These are phyloP conservation scores for Nemania abortiva DNA, from an alignment of 2,329 filamentous ascomycete genomes.

Conservation along the genomic window DNA sequence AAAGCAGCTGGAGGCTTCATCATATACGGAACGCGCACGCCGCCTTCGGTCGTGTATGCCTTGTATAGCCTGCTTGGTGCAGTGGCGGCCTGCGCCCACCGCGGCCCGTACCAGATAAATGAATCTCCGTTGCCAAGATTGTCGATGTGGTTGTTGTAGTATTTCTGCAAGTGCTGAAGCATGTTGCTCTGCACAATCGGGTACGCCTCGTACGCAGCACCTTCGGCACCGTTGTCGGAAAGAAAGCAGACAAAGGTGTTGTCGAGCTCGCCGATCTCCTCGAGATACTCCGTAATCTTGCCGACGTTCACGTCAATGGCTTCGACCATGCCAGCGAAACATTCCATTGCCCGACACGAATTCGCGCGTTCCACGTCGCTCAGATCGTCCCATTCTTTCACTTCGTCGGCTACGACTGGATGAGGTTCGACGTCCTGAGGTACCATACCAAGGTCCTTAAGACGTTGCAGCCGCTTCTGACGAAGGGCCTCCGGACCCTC, in stretches of 20 bases:
- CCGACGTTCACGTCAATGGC: slow-evolving; percentile 71
- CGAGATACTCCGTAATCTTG: slow-evolving; percentile 67
- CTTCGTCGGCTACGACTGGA: slow-evolving; percentile 62
- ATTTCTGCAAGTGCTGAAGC: slow-evolving; percentile 63
- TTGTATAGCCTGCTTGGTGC: slow-evolving; percentile 55
- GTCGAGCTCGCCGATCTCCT: slow-evolving; percentile 68
- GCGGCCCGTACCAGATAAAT: slow-evolving; percentile 71
- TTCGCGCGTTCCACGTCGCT: slow-evolving; percentile 59
- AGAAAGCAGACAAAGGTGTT: slow-evolving; percentile 75
- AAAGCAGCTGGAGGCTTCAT: slow-evolving; percentile 56
- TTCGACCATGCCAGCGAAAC: slow-evolving; percentile 74
- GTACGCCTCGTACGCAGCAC: slow-evolving; percentile 68
- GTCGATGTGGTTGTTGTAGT: slow-evolving; percentile 68
- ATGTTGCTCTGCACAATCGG: slow-evolving; percentile 68
- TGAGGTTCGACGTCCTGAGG: slow-evolving; percentile 63
- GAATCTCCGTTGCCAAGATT: slow-evolving; percentile 69
- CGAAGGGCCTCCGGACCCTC: slow-evolving; percentile 70
- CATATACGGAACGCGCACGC: slow-evolving; percentile 65
- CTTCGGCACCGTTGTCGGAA: slow-evolving; percentile 73
- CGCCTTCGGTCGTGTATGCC: slow-evolving; percentile 62
- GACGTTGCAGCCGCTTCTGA: slow-evolving; percentile 62
- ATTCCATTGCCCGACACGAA: slow-evolving; percentile 68
- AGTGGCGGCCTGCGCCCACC: slow-evolving; percentile 61
- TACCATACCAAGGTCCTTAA: slow-evolving; percentile 70
- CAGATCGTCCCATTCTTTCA: slow-evolving; percentile 62